Conservation (phyloP, 352 stramenopile genomes). For the Phytopythium oedochilum region DNA sequence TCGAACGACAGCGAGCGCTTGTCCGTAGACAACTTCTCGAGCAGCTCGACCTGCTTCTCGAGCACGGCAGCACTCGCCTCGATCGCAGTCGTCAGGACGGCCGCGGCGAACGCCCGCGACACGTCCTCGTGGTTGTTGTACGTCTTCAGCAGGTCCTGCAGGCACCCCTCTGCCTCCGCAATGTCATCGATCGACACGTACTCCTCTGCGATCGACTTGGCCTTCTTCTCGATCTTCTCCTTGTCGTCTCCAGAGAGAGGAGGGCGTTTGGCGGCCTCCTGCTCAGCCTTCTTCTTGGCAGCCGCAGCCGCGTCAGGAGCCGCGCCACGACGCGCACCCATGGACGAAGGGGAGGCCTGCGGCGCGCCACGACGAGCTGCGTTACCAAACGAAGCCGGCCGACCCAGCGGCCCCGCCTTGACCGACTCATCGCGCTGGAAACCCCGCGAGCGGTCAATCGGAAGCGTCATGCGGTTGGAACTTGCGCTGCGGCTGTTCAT, state of each 20-base stretch:
- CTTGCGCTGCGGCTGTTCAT: conserved; percentile 33
- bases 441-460: conserved; percentile 19
- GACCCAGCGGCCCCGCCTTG: conserved; percentile 50
- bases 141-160: conserved; percentile 59
- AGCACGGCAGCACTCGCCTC: conserved; percentile 59
- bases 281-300: conserved; percentile 23
- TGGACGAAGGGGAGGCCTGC: neutral
- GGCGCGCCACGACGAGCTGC: conserved; percentile 9
- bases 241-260: conserved; percentile 54
- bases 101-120: conserved; percentile 44
- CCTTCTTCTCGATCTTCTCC: conserved; percentile 70
- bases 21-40: conserved; percentile 61
- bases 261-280: conserved; percentile 22
- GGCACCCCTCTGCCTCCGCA: conserved; percentile 59
- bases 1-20: conserved; percentile 53
- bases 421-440: conserved; percentile 60
- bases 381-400: conserved; percentile 41
- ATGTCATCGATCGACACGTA: conserved; percentile 74
- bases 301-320: conserved; percentile 3
- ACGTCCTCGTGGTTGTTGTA: conserved; percentile 62
- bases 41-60: conserved; percentile 58
- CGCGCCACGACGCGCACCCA: neutral
- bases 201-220: conserved; percentile 74
- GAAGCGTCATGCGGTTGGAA: conserved; percentile 39
- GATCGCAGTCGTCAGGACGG: conserved; percentile 51